Evolutionary conservation across 1,139 yeast species (phyloP), one percentile per base, ranked within the genome.

Genomic region (Pichia sp.): DNA sequence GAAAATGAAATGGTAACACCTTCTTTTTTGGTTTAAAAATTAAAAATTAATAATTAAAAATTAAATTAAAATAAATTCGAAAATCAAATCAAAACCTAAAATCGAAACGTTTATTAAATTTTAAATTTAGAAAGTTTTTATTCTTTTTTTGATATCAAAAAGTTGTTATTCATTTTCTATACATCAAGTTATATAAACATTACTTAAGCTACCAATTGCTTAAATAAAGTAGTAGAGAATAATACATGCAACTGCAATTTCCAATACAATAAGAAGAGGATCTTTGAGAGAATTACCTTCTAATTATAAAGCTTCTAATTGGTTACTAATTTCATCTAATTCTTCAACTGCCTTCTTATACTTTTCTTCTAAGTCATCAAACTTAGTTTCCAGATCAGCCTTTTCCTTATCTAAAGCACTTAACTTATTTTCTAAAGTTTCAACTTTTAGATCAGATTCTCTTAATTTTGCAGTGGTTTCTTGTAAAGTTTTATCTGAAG

Each of bases 361-460:
- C 73, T 91, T 85, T 68, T 79, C 84, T 62, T 86, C 76, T 72
- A 93, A 76, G 67, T 89, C 96, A 75, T 93, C 98, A 68, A 77
- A 86, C 76, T 89, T 90, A 77, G 81, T 81, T 76, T 93, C 99
- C 81, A 88, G 80, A 58, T 87, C 89, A 65, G 89, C 95, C 73
- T 88, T 89, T 75, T 93, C 98, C 60, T 84, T 76, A 75, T 93
- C 98, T 67, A 91, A 80, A 33, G 96, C 87, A 54, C 89, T 80
- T 57, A 93, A 96, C 76, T 87, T 89, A 75, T 96, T 88, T 75
- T 91, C 97, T 73, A 90, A 81, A 74, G 89, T 96, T 74, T 95
- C 99, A 60, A 95, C 95, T 76, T 90, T 89, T 75, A 95, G 84
- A 68, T 95, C 99, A 56, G 96, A 84, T 70, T 89, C 96, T 73